Evolutionary conservation across 768 basidiomycete genomes (phyloP).

Genomic region (Termitomyces sp.): DNA sequence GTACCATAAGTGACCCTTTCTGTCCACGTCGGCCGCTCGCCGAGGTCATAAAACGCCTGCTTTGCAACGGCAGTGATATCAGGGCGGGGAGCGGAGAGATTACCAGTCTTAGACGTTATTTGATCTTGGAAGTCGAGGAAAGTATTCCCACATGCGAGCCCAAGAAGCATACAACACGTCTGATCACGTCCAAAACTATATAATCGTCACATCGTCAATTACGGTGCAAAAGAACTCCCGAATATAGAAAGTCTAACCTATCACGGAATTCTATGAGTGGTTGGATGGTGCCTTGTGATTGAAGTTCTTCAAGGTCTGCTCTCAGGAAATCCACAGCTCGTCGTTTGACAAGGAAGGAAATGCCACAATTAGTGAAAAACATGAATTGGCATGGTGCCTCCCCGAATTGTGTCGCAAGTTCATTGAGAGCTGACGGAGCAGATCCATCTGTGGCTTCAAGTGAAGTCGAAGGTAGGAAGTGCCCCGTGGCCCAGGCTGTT

Average conservation of each 20-base stretch:
- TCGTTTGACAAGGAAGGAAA: conserved; percentile 76
- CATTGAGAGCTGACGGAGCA: conserved; percentile 60
- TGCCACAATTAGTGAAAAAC: conserved; percentile 81
- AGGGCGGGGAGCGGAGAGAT: conserved; percentile 45
- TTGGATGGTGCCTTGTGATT: conserved; percentile 69
- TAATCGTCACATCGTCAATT: background rate
- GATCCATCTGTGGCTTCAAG: conserved; percentile 32
- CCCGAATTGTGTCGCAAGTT: conserved; percentile 78
- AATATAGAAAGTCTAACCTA: conserved; percentile 39
- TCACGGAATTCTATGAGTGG: conserved; percentile 81
- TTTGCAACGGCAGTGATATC: conserved; percentile 71
- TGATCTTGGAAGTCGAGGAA: conserved; percentile 61
- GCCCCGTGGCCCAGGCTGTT: conserved; percentile 77
- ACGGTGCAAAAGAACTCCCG: background rate
- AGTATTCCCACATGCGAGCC: conserved; percentile 79
- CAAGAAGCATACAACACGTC: conserved; percentile 87
- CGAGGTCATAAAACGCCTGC: conserved; percentile 82
- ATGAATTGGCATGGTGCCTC: conserved; percentile 75
- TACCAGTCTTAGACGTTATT: conserved; percentile 29
- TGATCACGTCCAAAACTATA: conserved; percentile 86
- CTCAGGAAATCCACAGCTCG: conserved; percentile 81
- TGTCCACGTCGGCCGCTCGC: conserved; percentile 78
- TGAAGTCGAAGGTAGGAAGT: conserved; percentile 31
- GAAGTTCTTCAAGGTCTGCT: conserved; percentile 76
- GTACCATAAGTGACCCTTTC: conserved; percentile 75